Evolutionary conservation across 495 filamentous ascomycete species (phyloP), one percentile per base, ranked within the genome.

Genomic region (Annulohypoxylon stygium): DNA sequence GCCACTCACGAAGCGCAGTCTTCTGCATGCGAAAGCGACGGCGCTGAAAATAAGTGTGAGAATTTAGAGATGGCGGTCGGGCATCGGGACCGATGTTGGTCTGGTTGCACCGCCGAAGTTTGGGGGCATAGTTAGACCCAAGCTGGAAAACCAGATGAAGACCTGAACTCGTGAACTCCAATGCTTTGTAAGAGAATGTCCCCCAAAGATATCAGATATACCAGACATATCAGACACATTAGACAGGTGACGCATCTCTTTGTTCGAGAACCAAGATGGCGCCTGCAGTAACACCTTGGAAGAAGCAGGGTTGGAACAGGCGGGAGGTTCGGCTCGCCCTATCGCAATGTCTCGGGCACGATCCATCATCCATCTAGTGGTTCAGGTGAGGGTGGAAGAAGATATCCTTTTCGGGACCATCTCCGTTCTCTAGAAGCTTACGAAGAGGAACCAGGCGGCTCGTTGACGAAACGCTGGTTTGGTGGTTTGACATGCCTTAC

Each of bases 201-300:
- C 16, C 33, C 26, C 43, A 18, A 30, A 53, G 3, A 30, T 30
- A 30, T 30, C 30, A 30, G 30, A 30, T 30, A 30, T 30, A 30
- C 5, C 30, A 30, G 30, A n/a, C 39, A 62, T 48, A 57, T n/a
- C 36, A 47, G 8, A 65, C 50, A 30, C 18, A 50, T 61, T 37
- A 33, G 33, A 37, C 14, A 39, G 54, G 10, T 26, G 33, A 20
- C 36, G 48, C 39, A 33, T 62, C 50, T 33, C 47, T 54, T 70
- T 70, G 71, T 74, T 74, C 71, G 45, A 61, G 63, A 74, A 66
- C 55, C 57, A 58, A 53, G 59, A 70, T 74, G 71, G 71, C 61
- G 67, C 51, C 39, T 70, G 66, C 57, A 51, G 71, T 70, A 59
- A 67, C 58, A 74, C 71, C 55, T 47, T 47, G 16, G 25, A 14